Percentiles rank a stretch among this genome's conserved stretches.
These are phyloP conservation scores for Lophiotrema nucula DNA, from an alignment of 495 filamentous ascomycete genomes.

Conservation along the genomic window DNA sequence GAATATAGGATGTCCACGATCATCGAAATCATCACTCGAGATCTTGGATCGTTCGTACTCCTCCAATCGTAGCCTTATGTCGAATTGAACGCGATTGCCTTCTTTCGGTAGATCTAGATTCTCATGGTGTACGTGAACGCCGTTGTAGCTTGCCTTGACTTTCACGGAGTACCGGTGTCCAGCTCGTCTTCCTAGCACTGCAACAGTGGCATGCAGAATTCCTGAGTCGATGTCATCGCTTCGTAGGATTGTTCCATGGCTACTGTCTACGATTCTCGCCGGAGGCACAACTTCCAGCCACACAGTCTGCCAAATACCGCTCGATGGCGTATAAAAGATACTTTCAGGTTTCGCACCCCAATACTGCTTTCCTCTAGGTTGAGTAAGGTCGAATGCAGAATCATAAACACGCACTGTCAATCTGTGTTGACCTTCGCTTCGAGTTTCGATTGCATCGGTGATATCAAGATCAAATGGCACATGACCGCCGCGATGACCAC, in stretches of 20 bases:
- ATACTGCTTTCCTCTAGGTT: slow-evolving; percentile 67
- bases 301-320: slow-evolving; percentile 67
- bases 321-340: slow-evolving; percentile 68
- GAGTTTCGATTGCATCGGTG: slow-evolving; percentile 48
- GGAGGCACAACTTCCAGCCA: slow-evolving; percentile 62
- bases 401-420: slow-evolving; percentile 38
- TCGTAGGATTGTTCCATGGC: slow-evolving; percentile 41
- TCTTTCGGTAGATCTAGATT: slow-evolving; percentile 29
- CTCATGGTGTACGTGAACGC: slow-evolving; percentile 1
- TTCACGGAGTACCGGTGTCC: slow-evolving; percentile 52
- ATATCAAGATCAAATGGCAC: slow-evolving; percentile 61
- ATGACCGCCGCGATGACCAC: slow-evolving; percentile 61
- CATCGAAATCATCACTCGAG: neutral
- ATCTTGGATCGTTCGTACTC: slow-evolving; percentile 12
- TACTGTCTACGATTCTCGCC: slow-evolving; percentile 54
- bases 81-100: slow-evolving; percentile 47
- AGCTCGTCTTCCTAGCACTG: slow-evolving; percentile 51
- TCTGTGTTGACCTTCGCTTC: slow-evolving; percentile 39
- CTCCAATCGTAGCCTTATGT: slow-evolving; percentile 38
- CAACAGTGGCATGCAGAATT: slow-evolving; percentile 28
- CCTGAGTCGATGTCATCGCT: slow-evolving; percentile 37
- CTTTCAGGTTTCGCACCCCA: slow-evolving; percentile 49
- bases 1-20: too few relatives aligned
- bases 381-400: slow-evolving; percentile 62
- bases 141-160: slow-evolving; percentile 34